Evolutionary conservation across 768 basidiomycete species (phyloP), one percentile per base, ranked within the genome.

Genomic region (Pholiota microspora): DNA sequence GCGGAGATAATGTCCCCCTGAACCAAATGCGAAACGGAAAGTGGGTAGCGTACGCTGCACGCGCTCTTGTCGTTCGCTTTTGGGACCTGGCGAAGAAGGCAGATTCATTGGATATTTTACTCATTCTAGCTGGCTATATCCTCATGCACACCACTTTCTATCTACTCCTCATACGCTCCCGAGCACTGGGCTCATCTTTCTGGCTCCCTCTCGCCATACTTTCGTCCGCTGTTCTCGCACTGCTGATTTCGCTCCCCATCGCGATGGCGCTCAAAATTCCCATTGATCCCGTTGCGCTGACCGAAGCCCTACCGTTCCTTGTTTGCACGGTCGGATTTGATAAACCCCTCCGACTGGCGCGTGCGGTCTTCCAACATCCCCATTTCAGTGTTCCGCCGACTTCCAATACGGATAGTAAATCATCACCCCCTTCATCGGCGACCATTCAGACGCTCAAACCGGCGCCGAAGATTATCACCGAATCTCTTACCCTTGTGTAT

Each of bases 271-370:
- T 98, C 54, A 78, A 80, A 61, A 92, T 99, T 55, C 88, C 86
- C 16, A 86, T 99, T 61, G 95, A 98, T 68, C 93, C 94, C 1
- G 88, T 98, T 50, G 87, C 88, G 8, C 79, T 99, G 48, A 93
- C 92, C 8, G 97, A 99, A 69, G 96, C 97, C 0, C 81, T 99
- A 0, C 97, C 97, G 0, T 98, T 98, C 85, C 77, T 98, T 45
- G 95, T 99, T 31, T 96, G 96, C 70, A 97, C 94, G 1, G 86
- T 99, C 56, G 96, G 96, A 6, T 99, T 98, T 69, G 97, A 99
- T 73, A 98, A 99, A 69, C 96, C 95, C 0, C 85, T 96, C 44
- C 83, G 92, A 6, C 85, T 99, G 23, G 95, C 94, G 2, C 81
- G 87, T 10, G 88, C 94, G 2, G 91, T 98, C 13, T 92, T 98